Evolutionary conservation across 2,329 filamentous ascomycete species (phyloP).

Genomic region (Colletotrichum lini): DNA sequence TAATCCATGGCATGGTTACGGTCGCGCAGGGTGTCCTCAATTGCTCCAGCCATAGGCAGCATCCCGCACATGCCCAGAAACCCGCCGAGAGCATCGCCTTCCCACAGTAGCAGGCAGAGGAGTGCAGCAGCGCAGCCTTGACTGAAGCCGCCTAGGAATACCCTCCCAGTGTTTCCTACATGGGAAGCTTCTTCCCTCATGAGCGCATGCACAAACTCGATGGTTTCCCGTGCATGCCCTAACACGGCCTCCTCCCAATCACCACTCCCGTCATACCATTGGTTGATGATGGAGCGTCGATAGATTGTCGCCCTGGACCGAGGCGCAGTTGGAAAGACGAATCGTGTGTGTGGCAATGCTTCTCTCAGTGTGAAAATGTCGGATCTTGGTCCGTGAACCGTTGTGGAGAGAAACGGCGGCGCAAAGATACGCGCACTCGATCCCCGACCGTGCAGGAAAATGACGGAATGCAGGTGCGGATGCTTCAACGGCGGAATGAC

Average conservation of each 20-base stretch:
- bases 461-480: slow-evolving; percentile 60
- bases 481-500: slow-evolving; percentile 44
- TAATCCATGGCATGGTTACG: not conserved
- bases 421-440: slow-evolving; percentile 58
- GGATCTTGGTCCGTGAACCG: slow-evolving; percentile 29
- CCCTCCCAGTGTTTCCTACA: slow-evolving; percentile 54
- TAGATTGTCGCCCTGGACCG: slow-evolving; percentile 51
- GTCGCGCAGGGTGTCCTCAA: slow-evolving; percentile 46
- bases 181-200: slow-evolving; percentile 53
- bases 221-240: slow-evolving; percentile 55
- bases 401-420: slow-evolving; percentile 53
- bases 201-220: slow-evolving; percentile 55
- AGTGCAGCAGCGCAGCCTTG: slow-evolving; percentile 67
- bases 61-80: slow-evolving; percentile 62
- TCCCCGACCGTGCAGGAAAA: slow-evolving; percentile 67
- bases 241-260: slow-evolving; percentile 52
- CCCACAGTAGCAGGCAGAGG: slow-evolving; percentile 59
- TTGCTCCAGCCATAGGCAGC: slow-evolving; percentile 56
- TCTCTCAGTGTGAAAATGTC: slow-evolving; percentile 47
- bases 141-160: slow-evolving; percentile 66
- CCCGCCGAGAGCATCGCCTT: slow-evolving; percentile 55
- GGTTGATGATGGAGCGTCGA: slow-evolving; percentile 50
- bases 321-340: slow-evolving; percentile 67
- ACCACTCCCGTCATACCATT: slow-evolving; percentile 55
- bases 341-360: slow-evolving; percentile 59